Evolutionary conservation across 2,329 filamentous ascomycete genomes (phyloP).

Genomic region (Colletotrichum horii): DNA sequence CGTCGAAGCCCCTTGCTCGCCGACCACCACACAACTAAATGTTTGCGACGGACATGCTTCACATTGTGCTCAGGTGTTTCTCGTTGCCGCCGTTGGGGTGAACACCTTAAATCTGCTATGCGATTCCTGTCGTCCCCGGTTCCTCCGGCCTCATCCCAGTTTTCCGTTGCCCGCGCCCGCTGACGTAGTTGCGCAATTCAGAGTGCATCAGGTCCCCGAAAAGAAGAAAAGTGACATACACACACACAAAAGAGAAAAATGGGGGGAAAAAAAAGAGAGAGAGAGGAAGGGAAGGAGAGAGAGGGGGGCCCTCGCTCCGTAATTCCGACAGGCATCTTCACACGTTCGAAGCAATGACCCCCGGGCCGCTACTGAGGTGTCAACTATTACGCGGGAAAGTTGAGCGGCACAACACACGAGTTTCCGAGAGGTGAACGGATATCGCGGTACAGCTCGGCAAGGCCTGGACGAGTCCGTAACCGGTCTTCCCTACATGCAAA

Average conservation of each 20-base stretch:
- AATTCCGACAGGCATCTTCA: not conserved
- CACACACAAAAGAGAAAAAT: not conserved
- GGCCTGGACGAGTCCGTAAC: constrained; percentile 2
- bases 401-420: not conserved
- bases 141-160: not conserved
- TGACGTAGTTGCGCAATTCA: not conserved
- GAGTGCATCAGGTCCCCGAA: not conserved
- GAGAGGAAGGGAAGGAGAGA: not conserved
- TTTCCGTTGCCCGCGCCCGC: not conserved
- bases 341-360: not conserved
- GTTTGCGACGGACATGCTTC: not conserved
- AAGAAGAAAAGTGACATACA: no score
- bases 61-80: not conserved
- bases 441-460: constrained; percentile 4
- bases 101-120: not conserved
- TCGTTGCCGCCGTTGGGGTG: not conserved
- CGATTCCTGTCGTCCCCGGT: not conserved
- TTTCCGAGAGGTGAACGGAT: not conserved
- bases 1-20: not conserved
- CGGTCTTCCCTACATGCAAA: not conserved
- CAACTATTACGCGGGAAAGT: not conserved
- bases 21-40: not conserved
- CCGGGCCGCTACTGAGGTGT: not conserved
- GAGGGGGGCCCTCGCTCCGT: not conserved
- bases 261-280: not conserved